A percentile compares a stretch with the other conserved stretches of the same genome.
phyloP scores from a whole-genome alignment of 2,329 filamentous ascomycete genomes.

The Cryoendolithus antarcticus region DNA sequence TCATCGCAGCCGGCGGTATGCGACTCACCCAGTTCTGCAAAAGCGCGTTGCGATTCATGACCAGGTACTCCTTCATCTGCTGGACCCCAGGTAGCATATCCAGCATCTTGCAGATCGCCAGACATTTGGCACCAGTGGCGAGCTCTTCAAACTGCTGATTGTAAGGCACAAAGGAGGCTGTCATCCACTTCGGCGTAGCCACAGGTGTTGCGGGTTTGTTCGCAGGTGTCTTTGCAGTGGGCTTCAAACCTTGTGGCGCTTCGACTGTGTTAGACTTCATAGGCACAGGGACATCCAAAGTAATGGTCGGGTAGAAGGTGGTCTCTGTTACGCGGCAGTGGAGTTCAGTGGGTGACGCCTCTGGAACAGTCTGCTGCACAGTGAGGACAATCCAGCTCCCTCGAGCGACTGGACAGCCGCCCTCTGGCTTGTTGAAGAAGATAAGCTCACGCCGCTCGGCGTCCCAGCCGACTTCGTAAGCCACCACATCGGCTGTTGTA shows the following conservation, averaged over 20 bases:
- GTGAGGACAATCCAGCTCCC: constrained; percentile 43
- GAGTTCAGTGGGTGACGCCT: too few relatives aligned
- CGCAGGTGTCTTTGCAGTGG: too few relatives aligned
- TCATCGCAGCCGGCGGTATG: constrained; percentile 54
- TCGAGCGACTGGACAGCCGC: constrained; percentile 25
- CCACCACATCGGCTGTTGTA: background rate
- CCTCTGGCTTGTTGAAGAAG: constrained; percentile 18
- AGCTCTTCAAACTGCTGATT: constrained; percentile 47
- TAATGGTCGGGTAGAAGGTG: constrained; percentile 32
- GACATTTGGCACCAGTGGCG: constrained; percentile 31
- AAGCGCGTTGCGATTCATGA: constrained; percentile 24
- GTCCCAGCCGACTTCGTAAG: constrained; percentile 22
- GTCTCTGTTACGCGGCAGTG: constrained; percentile 40
- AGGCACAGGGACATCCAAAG: constrained; percentile 16
- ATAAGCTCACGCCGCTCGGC: constrained; percentile 29
- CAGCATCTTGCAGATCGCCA: constrained; percentile 41
- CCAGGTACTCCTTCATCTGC: constrained; percentile 43
- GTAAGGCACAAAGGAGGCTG: constrained; percentile 34
- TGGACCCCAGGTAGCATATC: constrained; percentile 49
- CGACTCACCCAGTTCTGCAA: constrained; percentile 42
- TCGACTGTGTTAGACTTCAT: too few relatives aligned
- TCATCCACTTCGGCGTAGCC: constrained; percentile 16
- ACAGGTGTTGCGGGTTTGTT: constrained; percentile 4
- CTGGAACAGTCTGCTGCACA: too few relatives aligned
- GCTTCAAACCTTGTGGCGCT: too few relatives aligned